Conservation (phyloP, 2,329 filamentous ascomycete genomes). For the Alternaria solani region DNA sequence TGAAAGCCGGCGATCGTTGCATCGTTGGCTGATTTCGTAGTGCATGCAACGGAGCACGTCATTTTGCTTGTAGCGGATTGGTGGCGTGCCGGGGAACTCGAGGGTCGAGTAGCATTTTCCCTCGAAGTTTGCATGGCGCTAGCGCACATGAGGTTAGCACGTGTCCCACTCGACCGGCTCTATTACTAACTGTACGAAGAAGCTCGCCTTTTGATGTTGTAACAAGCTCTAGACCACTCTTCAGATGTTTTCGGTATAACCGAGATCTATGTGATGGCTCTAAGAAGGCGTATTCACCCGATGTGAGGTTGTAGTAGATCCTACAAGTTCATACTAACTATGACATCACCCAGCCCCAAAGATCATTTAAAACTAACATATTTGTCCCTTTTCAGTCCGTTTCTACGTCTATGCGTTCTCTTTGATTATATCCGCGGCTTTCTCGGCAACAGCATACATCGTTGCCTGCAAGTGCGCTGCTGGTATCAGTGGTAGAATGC, state of each 20-base stretch:
- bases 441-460: constrained; percentile 38
- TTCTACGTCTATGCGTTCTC: not conserved
- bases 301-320: too few relatives aligned
- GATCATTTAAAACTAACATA: not conserved
- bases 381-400: not conserved
- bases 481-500: constrained; percentile 28
- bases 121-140: not conserved
- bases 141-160: not conserved
- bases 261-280: too few relatives aligned
- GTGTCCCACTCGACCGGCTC: too few relatives aligned
- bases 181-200: not conserved
- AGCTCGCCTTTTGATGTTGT: not conserved
- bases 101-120: constrained; percentile 7
- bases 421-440: constrained; percentile 40
- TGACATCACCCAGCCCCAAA: not conserved
- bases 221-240: not conserved
- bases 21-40: constrained; percentile 7
- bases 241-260: not conserved
- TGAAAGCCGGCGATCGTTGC: constrained; percentile 7
- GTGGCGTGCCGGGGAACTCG: constrained; percentile 8
- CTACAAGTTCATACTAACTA: not conserved
- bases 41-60: constrained; percentile 31
- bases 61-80: constrained; percentile 30
- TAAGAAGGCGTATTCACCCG: too few relatives aligned
- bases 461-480: constrained; percentile 32